phyloP scores from a whole-genome alignment of 1,139 yeast genomes.

The Sugiyamaella xylanicola region DNA sequence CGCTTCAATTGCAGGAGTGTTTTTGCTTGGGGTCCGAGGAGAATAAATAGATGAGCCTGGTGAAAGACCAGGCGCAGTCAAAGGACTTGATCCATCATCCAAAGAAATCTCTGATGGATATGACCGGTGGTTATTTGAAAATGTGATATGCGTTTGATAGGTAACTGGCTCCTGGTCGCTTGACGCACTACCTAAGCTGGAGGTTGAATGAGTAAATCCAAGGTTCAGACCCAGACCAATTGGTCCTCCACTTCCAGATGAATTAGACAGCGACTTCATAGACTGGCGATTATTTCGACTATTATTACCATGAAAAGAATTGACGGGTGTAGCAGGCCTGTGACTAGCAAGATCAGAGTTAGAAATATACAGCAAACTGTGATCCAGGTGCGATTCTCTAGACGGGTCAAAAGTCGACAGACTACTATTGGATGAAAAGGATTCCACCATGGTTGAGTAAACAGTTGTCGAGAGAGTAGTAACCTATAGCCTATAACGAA shows the following conservation, averaged over 20 bases:
- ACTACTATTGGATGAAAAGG: slow-evolving; percentile 13
- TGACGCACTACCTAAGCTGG: background rate
- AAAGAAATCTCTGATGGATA: slow-evolving; percentile 14
- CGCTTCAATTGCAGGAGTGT: slow-evolving; percentile 5
- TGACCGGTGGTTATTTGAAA: slow-evolving; percentile 13
- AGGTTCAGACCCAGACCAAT: slow-evolving; percentile 16
- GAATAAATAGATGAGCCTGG: slow-evolving; percentile 8
- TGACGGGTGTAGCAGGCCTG: slow-evolving; percentile 1
- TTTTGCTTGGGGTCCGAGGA: slow-evolving; percentile 8
- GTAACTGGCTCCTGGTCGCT: background rate
- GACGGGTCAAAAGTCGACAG: slow-evolving; percentile 17
- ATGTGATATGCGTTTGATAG: slow-evolving; percentile 6
- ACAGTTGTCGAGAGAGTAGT: background rate
- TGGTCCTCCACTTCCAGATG: background rate
- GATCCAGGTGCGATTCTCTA: slow-evolving; percentile 16
- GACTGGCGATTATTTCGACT: background rate
- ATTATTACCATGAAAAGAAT: background rate
- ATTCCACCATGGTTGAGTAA: slow-evolving; percentile 1
- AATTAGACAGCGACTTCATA: background rate
- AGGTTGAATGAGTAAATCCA: slow-evolving; percentile 3
- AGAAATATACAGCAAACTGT: slow-evolving; percentile 1
- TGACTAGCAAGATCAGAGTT: background rate
- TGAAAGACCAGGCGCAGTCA: slow-evolving; percentile 1
- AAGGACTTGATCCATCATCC: slow-evolving; percentile 1
- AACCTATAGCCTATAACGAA: no score